phyloP scores from a whole-genome alignment of 2,329 filamentous ascomycete species.

The Penicillium sp. region DNA sequence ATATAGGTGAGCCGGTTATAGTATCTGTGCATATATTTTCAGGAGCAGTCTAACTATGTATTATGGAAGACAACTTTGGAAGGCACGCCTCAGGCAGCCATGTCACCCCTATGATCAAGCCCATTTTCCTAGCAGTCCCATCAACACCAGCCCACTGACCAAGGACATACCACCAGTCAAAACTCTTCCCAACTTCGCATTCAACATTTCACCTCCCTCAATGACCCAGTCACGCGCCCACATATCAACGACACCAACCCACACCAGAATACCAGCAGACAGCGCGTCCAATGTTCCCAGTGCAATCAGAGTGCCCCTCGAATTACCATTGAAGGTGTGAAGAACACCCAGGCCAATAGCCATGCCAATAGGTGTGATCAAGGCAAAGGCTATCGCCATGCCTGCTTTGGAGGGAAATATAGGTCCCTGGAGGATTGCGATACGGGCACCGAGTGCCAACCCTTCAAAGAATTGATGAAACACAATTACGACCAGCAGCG shows the following conservation, averaged over 20 bases:
- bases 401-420: slow-evolving; percentile 48
- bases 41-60: background rate
- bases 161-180: slow-evolving; percentile 54
- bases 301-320: slow-evolving; percentile 65
- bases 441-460: slow-evolving; percentile 68
- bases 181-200: slow-evolving; percentile 52
- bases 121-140: slow-evolving; percentile 75
- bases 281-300: slow-evolving; percentile 72
- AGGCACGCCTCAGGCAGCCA: too few species aligned
- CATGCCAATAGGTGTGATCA: slow-evolving; percentile 77
- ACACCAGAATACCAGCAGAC: slow-evolving; percentile 72
- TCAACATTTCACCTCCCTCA: slow-evolving; percentile 55
- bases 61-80: background rate
- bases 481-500: slow-evolving; percentile 62
- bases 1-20: background rate
- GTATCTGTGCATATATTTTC: background rate
- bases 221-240: slow-evolving; percentile 72
- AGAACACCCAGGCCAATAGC: slow-evolving; percentile 73
- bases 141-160: slow-evolving; percentile 62
- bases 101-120: slow-evolving; percentile 44
- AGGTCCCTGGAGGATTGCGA: slow-evolving; percentile 54
- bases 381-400: slow-evolving; percentile 63
- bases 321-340: slow-evolving; percentile 69
- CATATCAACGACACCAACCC: slow-evolving; percentile 79
- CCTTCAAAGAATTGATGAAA: slow-evolving; percentile 81